Evolutionary conservation across 352 stramenopile genomes (phyloP).

Genomic region (Blastocystis sp.): DNA sequence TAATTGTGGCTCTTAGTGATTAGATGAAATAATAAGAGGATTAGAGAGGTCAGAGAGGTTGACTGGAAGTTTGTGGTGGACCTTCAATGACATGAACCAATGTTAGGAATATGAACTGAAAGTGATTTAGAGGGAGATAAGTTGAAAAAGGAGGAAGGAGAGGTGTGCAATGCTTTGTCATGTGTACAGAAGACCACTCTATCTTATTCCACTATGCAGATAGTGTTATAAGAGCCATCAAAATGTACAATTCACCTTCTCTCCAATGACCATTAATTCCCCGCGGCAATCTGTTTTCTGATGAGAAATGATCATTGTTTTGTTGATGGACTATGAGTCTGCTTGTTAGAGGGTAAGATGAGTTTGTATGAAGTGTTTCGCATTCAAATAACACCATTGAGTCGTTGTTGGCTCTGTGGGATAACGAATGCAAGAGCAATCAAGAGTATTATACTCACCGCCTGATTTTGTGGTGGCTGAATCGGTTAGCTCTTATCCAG

Average conservation of each 20-base stretch:
- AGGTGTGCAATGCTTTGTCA: too few species aligned
- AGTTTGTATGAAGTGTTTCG: neutral
- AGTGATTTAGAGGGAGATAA: neutral
- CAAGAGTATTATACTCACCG: constrained; percentile 33
- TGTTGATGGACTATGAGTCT: neutral
- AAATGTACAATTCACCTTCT: too few species aligned
- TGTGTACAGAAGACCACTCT: too few species aligned
- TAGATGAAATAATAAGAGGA: neutral
- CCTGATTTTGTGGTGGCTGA: neutral
- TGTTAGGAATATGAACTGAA: neutral
- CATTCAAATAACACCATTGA: neutral
- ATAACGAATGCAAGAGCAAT: constrained; percentile 12
- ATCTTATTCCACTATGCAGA: too few species aligned
- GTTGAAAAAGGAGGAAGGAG: neutral
- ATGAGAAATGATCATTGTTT: neutral
- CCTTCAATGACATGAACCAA: neutral
- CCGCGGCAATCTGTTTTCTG: neutral
- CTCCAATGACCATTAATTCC: neutral
- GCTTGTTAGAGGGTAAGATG: neutral
- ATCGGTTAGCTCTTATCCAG: constrained; percentile 21
- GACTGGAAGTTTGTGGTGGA: neutral
- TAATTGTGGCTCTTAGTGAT: neutral
- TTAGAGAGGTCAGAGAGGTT: neutral
- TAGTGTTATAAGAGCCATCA: too few species aligned
- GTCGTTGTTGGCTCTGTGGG: neutral